phyloP scores from a whole-genome alignment of 2,329 filamentous ascomycete species.

The Pestalotiopsis sp. region DNA sequence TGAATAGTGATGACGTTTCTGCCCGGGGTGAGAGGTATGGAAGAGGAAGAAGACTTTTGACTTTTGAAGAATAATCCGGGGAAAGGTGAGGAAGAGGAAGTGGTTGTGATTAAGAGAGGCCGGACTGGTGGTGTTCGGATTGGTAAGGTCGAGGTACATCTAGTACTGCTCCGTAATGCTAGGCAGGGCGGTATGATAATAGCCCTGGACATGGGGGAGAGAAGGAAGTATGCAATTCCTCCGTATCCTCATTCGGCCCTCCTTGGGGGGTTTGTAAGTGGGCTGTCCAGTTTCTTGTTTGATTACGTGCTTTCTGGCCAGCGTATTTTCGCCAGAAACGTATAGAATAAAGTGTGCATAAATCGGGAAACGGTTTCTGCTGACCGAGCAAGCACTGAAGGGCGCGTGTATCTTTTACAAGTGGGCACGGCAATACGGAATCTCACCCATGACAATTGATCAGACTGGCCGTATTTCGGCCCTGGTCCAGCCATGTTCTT shows the following conservation, averaged over 20 bases:
- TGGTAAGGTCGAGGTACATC: background rate
- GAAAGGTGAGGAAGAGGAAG: slow-evolving; percentile 6
- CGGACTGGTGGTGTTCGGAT: background rate
- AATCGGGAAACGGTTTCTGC: background rate
- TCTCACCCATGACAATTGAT: background rate
- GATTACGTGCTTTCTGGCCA: slow-evolving; percentile 5
- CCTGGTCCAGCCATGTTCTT: background rate
- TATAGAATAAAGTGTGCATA: slow-evolving; percentile 3
- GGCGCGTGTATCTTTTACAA: background rate
- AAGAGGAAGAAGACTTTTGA: slow-evolving; percentile 1
- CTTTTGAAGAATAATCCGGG: slow-evolving; percentile 1
- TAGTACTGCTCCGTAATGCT: background rate
- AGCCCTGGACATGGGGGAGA: slow-evolving; percentile 7
- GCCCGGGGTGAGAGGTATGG: background rate
- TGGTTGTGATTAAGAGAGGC: slow-evolving; percentile 10
- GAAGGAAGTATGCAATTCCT: background rate
- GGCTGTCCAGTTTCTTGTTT: background rate
- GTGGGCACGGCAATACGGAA: background rate
- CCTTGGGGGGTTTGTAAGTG: background rate
- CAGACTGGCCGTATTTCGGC: background rate
- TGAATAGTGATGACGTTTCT: background rate
- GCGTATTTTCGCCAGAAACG: slow-evolving; percentile 9
- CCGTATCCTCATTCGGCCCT: background rate
- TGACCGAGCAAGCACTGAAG: background rate
- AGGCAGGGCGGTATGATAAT: slow-evolving; percentile 11